These are phyloP conservation scores for Funneliformis caledonium DNA, from an alignment of 371 early-diverging fungal genomes.

Conservation along the genomic window DNA sequence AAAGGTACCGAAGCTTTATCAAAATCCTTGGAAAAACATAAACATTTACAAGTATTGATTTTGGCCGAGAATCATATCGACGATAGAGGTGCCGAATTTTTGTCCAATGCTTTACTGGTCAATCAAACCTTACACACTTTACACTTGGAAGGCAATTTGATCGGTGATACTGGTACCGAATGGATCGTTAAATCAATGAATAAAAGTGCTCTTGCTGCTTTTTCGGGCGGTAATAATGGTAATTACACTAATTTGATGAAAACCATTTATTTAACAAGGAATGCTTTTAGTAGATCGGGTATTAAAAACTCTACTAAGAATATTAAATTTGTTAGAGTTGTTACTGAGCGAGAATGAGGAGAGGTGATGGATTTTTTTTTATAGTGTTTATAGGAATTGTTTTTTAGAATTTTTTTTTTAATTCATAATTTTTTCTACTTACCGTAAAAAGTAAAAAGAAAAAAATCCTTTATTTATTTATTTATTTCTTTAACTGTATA, in stretches of 20 bases:
- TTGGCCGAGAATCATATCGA: conserved; percentile 22
- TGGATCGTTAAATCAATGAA: conserved; percentile 19
- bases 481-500: no score
- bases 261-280: conserved; percentile 8
- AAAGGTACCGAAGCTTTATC: conserved; percentile 7
- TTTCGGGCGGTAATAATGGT: not conserved
- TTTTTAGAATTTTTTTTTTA: no score
- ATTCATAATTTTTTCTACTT: no score
- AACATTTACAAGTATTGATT: not conserved
- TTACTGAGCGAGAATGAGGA: conserved; percentile 13
- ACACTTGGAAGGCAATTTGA: conserved; percentile 12
- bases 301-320: conserved; percentile 2
- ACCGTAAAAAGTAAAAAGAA: no score
- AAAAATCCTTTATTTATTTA: no score
- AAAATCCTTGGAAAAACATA: conserved; percentile 11
- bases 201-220: conserved; percentile 1
- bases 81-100: not conserved
- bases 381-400: no score
- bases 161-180: conserved; percentile 11
- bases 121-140: conserved; percentile 7
- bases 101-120: not conserved
- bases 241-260: not conserved
- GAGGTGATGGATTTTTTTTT: no score
- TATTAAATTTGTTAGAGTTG: conserved; percentile 16
- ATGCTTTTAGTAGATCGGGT: conserved; percentile 8